Base-by-base conservation (phyloP, 2,329 filamentous ascomycete genomes). In the Neoarthrinium moseri region DNA sequence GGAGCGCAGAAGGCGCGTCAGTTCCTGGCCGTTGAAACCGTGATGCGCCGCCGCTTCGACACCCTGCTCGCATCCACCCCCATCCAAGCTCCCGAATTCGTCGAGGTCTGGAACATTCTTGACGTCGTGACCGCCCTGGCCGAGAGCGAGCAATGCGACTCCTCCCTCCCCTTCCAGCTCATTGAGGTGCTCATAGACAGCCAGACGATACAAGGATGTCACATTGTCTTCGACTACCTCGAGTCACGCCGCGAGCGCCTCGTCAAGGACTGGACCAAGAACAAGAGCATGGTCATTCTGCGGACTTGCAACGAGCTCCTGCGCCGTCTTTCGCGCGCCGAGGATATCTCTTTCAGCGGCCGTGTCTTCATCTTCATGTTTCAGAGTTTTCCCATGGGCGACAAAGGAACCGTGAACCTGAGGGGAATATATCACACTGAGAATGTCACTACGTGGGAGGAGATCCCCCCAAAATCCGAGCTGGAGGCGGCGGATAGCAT, bases 281-380 rank as follows among this genome's bases (percentile, higher is more conserved):
- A 87, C 62, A 96, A 95, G 65, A 86, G 89, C 48, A 72, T 97
- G 33, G 84, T 95, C 47, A 94, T 97, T 54, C 72, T 99, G n/a
- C 81, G 94, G 59, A 88, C 87, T 49, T 99, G 94, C 69, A 99
- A 97, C 65, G 94, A 97, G 68, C 76, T 99, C 13, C 75, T 99
- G n/a, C 84, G 92, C 27, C 81, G 94, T 36, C 77, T 99, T 3
- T 97, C 94, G n/a, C 83, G 94, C 46, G 92, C 94, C 4, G 91
- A 97, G 64, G 94, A 99, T 66, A 95, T 94, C 0, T 91, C 95
- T 1, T 99, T 99, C 63, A 99, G 94, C 61, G 94, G 94, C 13
- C 82, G 94, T 30, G 94, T 99, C 21, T 97, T 97, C 67, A 96
- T 99, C 53, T 99, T 96, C 67, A 82, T 99, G 62, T 99, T 97